phyloP scores from a whole-genome alignment of 495 filamentous ascomycete genomes.

The Lepraria neglecta region DNA sequence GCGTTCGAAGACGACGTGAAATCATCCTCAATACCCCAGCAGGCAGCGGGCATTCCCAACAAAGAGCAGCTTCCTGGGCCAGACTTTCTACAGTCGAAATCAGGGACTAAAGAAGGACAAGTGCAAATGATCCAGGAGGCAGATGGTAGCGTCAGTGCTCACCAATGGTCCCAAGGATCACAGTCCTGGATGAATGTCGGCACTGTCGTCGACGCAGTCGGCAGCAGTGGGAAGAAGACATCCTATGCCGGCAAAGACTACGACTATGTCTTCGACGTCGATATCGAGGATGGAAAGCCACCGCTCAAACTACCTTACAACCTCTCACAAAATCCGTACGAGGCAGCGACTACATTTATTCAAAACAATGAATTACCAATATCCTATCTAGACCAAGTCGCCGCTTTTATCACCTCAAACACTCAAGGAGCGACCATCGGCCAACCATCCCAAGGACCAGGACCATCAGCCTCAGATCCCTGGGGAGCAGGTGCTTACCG shows the following conservation, averaged over 20 bases:
- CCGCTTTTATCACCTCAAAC: slow-evolving; percentile 86
- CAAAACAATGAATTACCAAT: slow-evolving; percentile 85
- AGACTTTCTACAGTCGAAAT: slow-evolving; percentile 71
- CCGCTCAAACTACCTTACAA: slow-evolving; percentile 93
- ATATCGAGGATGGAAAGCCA: slow-evolving; percentile 92
- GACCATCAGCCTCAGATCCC: slow-evolving; percentile 53
- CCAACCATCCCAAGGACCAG: slow-evolving; percentile 37
- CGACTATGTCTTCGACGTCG: slow-evolving; percentile 97
- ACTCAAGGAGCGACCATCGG: slow-evolving; percentile 81
- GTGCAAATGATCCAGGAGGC: slow-evolving; percentile 81
- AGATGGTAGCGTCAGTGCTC: slow-evolving; percentile 70
- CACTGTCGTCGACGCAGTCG: slow-evolving; percentile 85
- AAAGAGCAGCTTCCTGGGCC: slow-evolving; percentile 84
- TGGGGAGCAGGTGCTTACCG: slow-evolving; percentile 74
- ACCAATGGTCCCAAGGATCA: slow-evolving; percentile 67
- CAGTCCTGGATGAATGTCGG: slow-evolving; percentile 79
- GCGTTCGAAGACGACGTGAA: slow-evolving; percentile 76
- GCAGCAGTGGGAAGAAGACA: slow-evolving; percentile 68
- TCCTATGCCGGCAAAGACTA: slow-evolving; percentile 81
- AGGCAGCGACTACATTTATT: slow-evolving; percentile 87
- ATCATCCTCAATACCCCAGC: slow-evolving; percentile 77
- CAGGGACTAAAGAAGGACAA: slow-evolving; percentile 88
- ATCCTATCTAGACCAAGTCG: slow-evolving; percentile 85
- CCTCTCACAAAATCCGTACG: slow-evolving; percentile 84
- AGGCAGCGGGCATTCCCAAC: slow-evolving; percentile 72